Evolutionary conservation across 2,329 filamentous ascomycete genomes (phyloP).

Genomic region (Alternaria angustiovoidea): DNA sequence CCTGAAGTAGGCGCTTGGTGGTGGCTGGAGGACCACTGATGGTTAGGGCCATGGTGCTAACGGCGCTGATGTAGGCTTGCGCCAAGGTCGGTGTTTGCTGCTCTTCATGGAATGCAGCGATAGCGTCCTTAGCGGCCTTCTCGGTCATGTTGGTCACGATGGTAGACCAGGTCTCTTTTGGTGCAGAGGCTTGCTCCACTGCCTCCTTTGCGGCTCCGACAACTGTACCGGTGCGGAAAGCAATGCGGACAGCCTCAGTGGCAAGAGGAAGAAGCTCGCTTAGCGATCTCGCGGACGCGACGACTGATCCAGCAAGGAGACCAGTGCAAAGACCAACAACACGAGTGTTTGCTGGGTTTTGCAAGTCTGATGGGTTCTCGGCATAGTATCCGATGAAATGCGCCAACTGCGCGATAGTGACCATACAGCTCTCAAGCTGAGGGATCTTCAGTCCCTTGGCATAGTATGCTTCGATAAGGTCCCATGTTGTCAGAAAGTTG

Average conservation of each 20-base stretch:
- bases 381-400: constrained; percentile 71
- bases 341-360: constrained; percentile 58
- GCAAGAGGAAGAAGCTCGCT: constrained; percentile 69
- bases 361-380: constrained; percentile 64
- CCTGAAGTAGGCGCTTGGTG: constrained; percentile 60
- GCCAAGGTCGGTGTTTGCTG: constrained; percentile 60
- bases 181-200: constrained; percentile 62
- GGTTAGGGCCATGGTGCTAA: constrained; percentile 66
- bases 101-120: constrained; percentile 66
- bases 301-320: constrained; percentile 72
- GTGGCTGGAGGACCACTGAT: constrained; percentile 66
- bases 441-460: constrained; percentile 65
- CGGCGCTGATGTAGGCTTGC: constrained; percentile 66
- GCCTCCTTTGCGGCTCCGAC: constrained; percentile 55
- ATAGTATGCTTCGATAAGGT: constrained; percentile 72
- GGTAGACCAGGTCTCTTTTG: constrained; percentile 71
- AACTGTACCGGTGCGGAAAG: constrained; percentile 68
- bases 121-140: constrained; percentile 58
- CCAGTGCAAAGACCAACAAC: constrained; percentile 74
- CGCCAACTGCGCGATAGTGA: constrained; percentile 70
- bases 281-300: constrained; percentile 69
- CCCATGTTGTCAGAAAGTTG: constrained; percentile 68
- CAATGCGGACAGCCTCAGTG: constrained; percentile 70
- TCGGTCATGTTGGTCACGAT: constrained; percentile 67
- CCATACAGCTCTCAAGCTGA: constrained; percentile 70